Evolutionary conservation across 1,284 basidiomycete genomes (phyloP), one percentile per base, ranked within the genome.

Genomic region (Vanrija sp.): DNA sequence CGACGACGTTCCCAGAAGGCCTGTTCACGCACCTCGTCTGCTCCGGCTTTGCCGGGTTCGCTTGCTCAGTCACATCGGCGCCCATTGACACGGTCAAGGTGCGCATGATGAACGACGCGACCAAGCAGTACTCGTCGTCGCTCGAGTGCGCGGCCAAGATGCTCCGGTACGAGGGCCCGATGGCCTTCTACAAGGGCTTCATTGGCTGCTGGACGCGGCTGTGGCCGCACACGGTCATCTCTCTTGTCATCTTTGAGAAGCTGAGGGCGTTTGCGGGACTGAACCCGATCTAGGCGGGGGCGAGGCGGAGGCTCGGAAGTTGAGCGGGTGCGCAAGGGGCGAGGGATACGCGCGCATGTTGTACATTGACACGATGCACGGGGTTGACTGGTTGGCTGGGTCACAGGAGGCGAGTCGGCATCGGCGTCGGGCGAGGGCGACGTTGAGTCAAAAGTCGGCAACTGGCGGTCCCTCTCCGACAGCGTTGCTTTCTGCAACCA

Each of bases 61-160:
- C 41, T 23, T 59, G 57, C 42, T 51, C 48, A 0, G 54, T 59
- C 8, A 45, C 53, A 1, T 56, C 54, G 6, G 57, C 57, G 16
- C 57, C 57, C 2, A 53, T 59, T 38, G 57, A 59, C 48, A 59
- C 57, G 38, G 45, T 59, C 54, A 59, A 59, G 48, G 57, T 59
- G 19, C 57, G 57, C 41, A 20, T 59, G 23, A 59, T 59, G 57
- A 59, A 59, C 57, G 57, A 56, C 51, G 38, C 37, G 20, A 22
- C 37, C 8, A 48, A 49, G 7, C 44, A 47, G 50, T 59, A 47
- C 48, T 45, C 37, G 31, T 16, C 41, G 36, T 35, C 47, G 23
- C 31, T 45, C 10, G 57, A 56, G 39, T 56, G 54, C 22, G 51
- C 49, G 10, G 35, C 27, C 48, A 48, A 59, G 42, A 37, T 59